Base-by-base conservation (phyloP, 2,329 filamentous ascomycete species). In the Cephalotrichum gorgonifer region DNA sequence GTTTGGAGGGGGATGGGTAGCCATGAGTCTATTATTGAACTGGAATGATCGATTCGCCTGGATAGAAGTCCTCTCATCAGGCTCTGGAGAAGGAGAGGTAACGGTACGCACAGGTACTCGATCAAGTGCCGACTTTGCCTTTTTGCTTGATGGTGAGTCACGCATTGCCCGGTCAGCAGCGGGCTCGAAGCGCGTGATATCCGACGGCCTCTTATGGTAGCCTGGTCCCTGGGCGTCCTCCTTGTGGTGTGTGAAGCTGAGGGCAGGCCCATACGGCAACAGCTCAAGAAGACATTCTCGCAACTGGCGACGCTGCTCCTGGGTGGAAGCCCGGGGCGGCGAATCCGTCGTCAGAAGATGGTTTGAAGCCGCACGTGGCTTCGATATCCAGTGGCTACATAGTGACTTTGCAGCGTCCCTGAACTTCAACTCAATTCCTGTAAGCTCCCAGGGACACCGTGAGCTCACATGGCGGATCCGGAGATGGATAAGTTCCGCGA, bases 221-320 rank as follows among this genome's bases (percentile, higher is more conserved):
- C 7, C 20, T 9, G 26, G 11, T n/a, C 17, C 6, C 11, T 22
- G 33, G 25, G 20, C 30, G 33, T 39, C 14, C 6, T 39, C 22
- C 15, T 7, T 17, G 23, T 5, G 20, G 22, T 12, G 9, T 31
- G 44, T 9, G 2, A 14, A 35, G 14, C 22, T 17, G 20, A 15
- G 15, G 26, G 25, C n/a, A n/a, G n/a, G n/a, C n/a, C n/a, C n/a
- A n/a, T 12, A 15, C 20, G 17, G 12, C 22, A 59, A 42, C 48
- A 55, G 46, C 49, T 50, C 17, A 43, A 61, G 35, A 1, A 64
- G 54, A 26, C 57, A 55, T 9, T 39, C 26, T 22, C 62, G 59
- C 1, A 64, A 56, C 14, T 47, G 55, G 49, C 53, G 54, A 43
- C 57, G 60, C 51, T 59, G 54, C 50, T 49, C 31, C 6, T 23